Evolutionary conservation across 2,329 filamentous ascomycete genomes (phyloP).

Genomic region (Sporothrix curviconia): DNA sequence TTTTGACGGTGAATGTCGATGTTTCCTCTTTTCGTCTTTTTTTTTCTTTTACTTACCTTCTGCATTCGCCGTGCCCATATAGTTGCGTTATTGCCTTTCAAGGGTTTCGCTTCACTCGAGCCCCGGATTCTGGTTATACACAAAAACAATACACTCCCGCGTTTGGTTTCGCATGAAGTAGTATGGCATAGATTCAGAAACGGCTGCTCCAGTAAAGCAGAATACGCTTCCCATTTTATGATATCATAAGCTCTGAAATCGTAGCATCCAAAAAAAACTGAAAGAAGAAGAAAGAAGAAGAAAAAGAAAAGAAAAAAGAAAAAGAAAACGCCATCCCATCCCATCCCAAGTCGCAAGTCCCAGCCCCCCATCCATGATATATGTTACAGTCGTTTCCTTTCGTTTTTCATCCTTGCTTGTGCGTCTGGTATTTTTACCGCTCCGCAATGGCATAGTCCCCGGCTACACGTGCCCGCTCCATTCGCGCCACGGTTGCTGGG

Average conservation of each 20-base stretch:
- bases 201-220: no score
- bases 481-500: conserved; percentile 56
- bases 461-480: conserved; percentile 57
- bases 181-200: no score
- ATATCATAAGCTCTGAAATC: background rate
- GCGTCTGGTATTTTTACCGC: conserved; percentile 11
- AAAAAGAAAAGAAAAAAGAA: no score
- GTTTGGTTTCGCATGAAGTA: background rate
- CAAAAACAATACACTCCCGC: background rate
- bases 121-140: conserved; percentile 9
- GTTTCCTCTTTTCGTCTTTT: background rate
- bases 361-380: background rate
- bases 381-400: background rate
- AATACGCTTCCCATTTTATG: background rate
- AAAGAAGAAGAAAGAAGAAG: no score
- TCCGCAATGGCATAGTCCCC: conserved; percentile 51
- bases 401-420: no score
- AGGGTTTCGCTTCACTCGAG: background rate
- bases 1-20: background rate
- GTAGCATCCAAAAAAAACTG: background rate
- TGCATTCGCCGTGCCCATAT: background rate
- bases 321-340: background rate
- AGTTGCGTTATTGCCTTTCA: background rate
- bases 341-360: no score
- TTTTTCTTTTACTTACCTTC: background rate